Base-by-base conservation (phyloP, 352 stramenopile genomes). In the Blastocystis sp. region DNA sequence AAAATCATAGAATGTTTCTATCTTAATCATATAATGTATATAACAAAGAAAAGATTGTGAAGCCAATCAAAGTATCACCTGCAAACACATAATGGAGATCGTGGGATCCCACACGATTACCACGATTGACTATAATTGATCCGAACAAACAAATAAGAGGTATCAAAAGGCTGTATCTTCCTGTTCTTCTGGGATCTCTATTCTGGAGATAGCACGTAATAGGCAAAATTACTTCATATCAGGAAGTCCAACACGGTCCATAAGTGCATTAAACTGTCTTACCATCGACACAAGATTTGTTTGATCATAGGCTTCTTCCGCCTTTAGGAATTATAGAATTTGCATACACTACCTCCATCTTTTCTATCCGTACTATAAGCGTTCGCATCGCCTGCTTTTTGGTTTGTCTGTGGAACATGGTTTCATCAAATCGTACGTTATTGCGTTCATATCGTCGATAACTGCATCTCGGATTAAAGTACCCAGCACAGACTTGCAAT, bases 1-100 rank as follows among this genome's bases (percentile, higher is more conserved):
- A 62, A 81, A 81, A 64, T 81, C 70, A 66, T 64, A 81, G 30
- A 66, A 81, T 24, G 65, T 30, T 41, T 81, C 70, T 6, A 81
- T 18, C n/a, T 64, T 64, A 37, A 81, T 59, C 50, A 59, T 59
- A n/a, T n/a, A n/a, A n/a, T n/a, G 20, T n/a, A 59, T 59, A n/a
- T 13, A n/a, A 59, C 11, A 59, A 59, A 59, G 50, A 59, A 59
- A 59, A 59, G 20, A 59, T n/a, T n/a, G 13, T 59, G 50, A 59
- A 59, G 11, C 50, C 50, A 59, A 59, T 59, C 50, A 59, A 59
- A n/a, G 13, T 59, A n/a, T 59, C 50, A 59, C 50, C 50, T 59
- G 50, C 13, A 59, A 59, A 59, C 11, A n/a, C 50, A 59, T n/a
- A 59, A n/a, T 13, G 20, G 50, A 59, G 50, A 59, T n/a, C 50